Conservation (phyloP, 176 grass and related monocot genomes). For the Phoenix dactylifera region DNA sequence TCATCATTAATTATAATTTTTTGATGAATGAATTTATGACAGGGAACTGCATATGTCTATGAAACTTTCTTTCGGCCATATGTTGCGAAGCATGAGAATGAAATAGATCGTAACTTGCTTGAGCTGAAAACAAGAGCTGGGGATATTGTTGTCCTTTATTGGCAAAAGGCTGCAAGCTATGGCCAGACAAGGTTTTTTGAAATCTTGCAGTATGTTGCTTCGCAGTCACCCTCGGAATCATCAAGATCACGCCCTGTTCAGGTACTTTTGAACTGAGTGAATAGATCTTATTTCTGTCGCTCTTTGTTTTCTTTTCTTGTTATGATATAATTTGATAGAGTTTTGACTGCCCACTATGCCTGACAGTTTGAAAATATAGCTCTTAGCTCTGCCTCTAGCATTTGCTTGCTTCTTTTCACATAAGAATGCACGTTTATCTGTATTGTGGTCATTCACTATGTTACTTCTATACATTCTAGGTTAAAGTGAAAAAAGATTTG, state of each 20-base stretch:
- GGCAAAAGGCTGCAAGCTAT: conserved; percentile 55
- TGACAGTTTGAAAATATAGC: too few relatives aligned
- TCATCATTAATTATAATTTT: too few relatives aligned
- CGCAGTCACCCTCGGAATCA: conserved; percentile 59
- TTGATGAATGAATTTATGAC: conserved; percentile 18
- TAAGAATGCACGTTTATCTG: too few relatives aligned
- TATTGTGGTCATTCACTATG: too few relatives aligned
- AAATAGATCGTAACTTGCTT: conserved; percentile 83
- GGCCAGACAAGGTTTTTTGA: conserved; percentile 81
- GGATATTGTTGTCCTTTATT: conserved; percentile 53
- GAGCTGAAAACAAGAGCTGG: conserved; percentile 79
- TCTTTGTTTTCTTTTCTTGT: too few relatives aligned
- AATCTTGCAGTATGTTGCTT: conserved; percentile 73
- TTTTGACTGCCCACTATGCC: too few relatives aligned
- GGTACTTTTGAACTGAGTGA: conserved; percentile 19
- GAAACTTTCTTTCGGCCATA: conserved; percentile 91
- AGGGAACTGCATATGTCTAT: conserved; percentile 94
- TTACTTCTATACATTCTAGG: too few relatives aligned
- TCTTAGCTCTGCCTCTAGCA: too few relatives aligned
- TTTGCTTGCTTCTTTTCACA: too few relatives aligned
- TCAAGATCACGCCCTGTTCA: conserved; percentile 43
- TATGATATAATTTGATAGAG: too few relatives aligned
- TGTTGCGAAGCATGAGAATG: conserved; percentile 87
- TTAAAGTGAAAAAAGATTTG: too few relatives aligned
- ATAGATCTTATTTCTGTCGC: too few relatives aligned